phyloP scores from a whole-genome alignment of 371 early-diverging fungal genomes.

The Mucor velutinosus region DNA sequence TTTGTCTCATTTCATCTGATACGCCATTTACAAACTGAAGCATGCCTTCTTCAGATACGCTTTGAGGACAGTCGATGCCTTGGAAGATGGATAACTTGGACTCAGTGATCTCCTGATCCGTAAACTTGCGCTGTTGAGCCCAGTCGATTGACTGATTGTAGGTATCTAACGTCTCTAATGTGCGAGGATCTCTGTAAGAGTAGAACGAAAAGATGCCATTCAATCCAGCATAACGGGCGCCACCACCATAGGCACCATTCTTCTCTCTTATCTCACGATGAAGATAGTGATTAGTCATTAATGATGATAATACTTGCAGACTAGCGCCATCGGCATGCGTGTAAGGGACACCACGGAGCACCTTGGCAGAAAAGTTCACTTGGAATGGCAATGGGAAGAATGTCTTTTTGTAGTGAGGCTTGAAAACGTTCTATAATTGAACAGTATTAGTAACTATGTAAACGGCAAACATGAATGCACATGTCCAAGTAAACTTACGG shows the following conservation, averaged over 20 bases:
- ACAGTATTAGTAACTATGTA: background rate
- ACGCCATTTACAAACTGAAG: slow-evolving; percentile 75
- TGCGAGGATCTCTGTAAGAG: slow-evolving; percentile 93
- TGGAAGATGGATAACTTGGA: slow-evolving; percentile 93
- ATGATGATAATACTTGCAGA: slow-evolving; percentile 77
- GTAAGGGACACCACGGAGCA: slow-evolving; percentile 80
- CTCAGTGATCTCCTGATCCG: slow-evolving; percentile 78
- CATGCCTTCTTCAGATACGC: slow-evolving; percentile 87
- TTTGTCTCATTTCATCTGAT: slow-evolving; percentile 85
- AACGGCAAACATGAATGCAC: background rate
- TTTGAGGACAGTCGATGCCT: slow-evolving; percentile 81
- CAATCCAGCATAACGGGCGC: slow-evolving; percentile 72
- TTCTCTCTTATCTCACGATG: slow-evolving; percentile 96
- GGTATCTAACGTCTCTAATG: slow-evolving; percentile 73
- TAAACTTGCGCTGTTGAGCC: slow-evolving; percentile 58
- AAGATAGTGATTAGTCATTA: slow-evolving; percentile 83
- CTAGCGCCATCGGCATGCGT: slow-evolving; percentile 80
- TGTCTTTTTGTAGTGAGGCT: slow-evolving; percentile 42
- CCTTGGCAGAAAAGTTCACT: slow-evolving; percentile 83
- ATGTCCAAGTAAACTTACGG: slow-evolving; percentile 20
- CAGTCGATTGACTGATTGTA: slow-evolving; percentile 70
- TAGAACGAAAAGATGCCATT: slow-evolving; percentile 87
- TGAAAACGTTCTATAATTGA: slow-evolving; percentile 26
- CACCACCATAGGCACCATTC: slow-evolving; percentile 97
- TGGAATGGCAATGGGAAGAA: slow-evolving; percentile 81